Percentiles rank a stretch among this genome's conserved stretches.
Conservation (phyloP, 164 flowering plant genomes). For the Kingdonia uniflora region DNA sequence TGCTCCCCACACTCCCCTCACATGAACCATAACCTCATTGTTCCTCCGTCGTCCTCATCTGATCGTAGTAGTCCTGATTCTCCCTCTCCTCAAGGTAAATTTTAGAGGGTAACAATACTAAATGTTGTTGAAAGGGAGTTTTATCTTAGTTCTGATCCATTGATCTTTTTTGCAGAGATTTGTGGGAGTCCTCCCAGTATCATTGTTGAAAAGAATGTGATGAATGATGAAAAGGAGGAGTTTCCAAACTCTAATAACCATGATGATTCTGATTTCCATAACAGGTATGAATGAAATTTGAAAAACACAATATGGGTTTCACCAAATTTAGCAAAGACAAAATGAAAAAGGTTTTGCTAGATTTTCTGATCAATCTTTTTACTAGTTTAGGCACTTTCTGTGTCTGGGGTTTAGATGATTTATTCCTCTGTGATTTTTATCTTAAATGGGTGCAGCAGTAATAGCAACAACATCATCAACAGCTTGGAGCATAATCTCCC, state of each 20-base stretch:
- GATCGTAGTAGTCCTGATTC: slow-evolving; percentile 25
- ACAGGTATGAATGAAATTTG: slow-evolving; percentile 28
- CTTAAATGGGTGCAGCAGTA: slow-evolving; percentile 12
- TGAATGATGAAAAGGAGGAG: slow-evolving; percentile 12
- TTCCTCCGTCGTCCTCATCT: slow-evolving; percentile 12
- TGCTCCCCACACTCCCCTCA: slow-evolving; percentile 13
- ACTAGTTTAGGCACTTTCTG: background rate
- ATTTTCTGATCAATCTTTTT: background rate
- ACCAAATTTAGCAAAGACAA: slow-evolving; percentile 2
- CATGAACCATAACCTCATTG: slow-evolving; percentile 16
- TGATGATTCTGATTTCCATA: slow-evolving; percentile 36
- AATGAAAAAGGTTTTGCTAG: background rate
- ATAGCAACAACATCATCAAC: too few relatives aligned
- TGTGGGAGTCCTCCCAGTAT: slow-evolving; percentile 14
- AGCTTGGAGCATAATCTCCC: slow-evolving; percentile 79
- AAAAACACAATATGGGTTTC: slow-evolving; percentile 3
- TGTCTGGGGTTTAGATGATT: background rate
- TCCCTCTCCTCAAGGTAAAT: background rate
- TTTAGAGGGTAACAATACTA: too few relatives aligned
- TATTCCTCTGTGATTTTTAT: background rate
- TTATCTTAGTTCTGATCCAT: too few relatives aligned
- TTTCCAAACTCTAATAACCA: background rate
- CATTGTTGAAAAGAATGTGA: slow-evolving; percentile 11
- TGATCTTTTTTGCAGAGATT: slow-evolving; percentile 17
- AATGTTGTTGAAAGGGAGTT: too few relatives aligned